Conservation (phyloP, 2,329 filamentous ascomycete genomes). For the Geosmithia flava region DNA sequence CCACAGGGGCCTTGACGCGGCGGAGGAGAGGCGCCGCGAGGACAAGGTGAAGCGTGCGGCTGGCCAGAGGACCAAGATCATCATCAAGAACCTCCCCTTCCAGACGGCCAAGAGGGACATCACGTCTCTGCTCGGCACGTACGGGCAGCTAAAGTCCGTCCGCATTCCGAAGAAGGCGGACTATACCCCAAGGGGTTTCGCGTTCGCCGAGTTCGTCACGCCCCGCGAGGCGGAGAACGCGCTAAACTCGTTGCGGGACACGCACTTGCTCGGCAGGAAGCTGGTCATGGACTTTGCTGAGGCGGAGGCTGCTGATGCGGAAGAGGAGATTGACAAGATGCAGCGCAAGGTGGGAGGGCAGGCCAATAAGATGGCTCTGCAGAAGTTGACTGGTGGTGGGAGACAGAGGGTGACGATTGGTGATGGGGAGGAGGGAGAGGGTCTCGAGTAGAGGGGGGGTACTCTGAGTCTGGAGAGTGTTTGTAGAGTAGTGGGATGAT, state of each 20-base stretch:
- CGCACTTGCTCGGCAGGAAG: slow-evolving; percentile 80
- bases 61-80: slow-evolving; percentile 73
- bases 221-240: slow-evolving; percentile 82
- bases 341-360: slow-evolving; percentile 89
- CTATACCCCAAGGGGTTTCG: slow-evolving; percentile 78
- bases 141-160: slow-evolving; percentile 85
- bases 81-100: slow-evolving; percentile 97
- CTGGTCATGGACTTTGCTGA: slow-evolving; percentile 87
- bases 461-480: no score
- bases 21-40: slow-evolving; percentile 71
- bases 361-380: slow-evolving; percentile 79
- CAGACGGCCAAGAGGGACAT: slow-evolving; percentile 91
- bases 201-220: slow-evolving; percentile 92
- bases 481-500: no score
- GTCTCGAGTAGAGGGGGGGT: slow-evolving; percentile 18
- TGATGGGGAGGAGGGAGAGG: slow-evolving; percentile 48
- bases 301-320: slow-evolving; percentile 78
- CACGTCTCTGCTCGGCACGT: slow-evolving; percentile 71
- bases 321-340: slow-evolving; percentile 95
- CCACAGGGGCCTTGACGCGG: slow-evolving; percentile 77
- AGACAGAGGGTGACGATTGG: slow-evolving; percentile 83
- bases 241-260: slow-evolving; percentile 81
- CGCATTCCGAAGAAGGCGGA: slow-evolving; percentile 94
- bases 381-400: slow-evolving; percentile 72
- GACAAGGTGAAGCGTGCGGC: slow-evolving; percentile 68